Conservation (phyloP, 306 rosid species). For the Notholithocarpus densiflorus region DNA sequence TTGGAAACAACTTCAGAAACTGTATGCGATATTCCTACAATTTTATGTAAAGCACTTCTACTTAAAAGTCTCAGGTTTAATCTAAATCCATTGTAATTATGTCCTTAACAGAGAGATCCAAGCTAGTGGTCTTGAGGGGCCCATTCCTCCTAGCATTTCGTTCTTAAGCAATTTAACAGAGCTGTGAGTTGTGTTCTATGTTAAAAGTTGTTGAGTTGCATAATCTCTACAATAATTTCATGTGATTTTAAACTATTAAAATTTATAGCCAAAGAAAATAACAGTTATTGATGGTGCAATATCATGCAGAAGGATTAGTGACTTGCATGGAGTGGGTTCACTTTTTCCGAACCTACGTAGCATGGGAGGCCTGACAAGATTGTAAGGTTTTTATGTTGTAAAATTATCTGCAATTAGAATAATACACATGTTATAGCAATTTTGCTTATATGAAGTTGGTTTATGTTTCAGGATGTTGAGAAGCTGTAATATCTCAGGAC, state of each 20-base stretch:
- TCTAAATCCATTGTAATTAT: neutral
- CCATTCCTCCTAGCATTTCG: slow-evolving; percentile 25
- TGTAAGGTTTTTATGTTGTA: slow-evolving; percentile 11
- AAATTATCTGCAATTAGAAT: neutral
- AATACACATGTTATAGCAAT: neutral
- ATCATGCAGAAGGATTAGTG: slow-evolving; percentile 27
- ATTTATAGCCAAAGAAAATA: neutral
- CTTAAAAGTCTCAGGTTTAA: neutral
- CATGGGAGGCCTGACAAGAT: neutral
- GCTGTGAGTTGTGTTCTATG: slow-evolving; percentile 23
- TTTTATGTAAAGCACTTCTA: neutral
- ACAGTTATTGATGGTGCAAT: neutral
- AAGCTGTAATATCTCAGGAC: slow-evolving; percentile 22
- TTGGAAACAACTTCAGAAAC: slow-evolving; percentile 1
- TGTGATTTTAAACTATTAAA: neutral
- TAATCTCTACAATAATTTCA: neutral
- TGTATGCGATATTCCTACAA: slow-evolving; percentile 6
- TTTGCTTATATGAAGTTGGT: neutral
- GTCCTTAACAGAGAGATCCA: slow-evolving; percentile 27
- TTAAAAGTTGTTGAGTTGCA: neutral
- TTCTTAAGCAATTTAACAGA: neutral
- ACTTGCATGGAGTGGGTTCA: slow-evolving; percentile 17
- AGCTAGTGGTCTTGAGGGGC: slow-evolving; percentile 31
- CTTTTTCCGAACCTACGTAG: slow-evolving; percentile 6
- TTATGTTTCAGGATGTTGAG: slow-evolving; percentile 27